Base-by-base conservation (phyloP, 495 filamentous ascomycete genomes). In the Sporormia fimetaria region DNA sequence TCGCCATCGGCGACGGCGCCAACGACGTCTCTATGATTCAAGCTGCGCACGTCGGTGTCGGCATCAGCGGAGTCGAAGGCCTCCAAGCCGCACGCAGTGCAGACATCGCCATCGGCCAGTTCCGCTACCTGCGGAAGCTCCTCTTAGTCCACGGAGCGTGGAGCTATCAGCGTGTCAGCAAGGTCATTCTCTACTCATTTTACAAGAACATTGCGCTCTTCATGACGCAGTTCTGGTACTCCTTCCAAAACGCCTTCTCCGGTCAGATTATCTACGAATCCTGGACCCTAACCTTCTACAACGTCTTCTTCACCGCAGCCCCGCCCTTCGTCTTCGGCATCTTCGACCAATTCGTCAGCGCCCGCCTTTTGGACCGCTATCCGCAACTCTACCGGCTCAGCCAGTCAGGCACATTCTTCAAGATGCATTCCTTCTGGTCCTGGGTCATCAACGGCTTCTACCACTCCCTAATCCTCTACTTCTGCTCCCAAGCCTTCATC, bases 1-100 rank as follows among this genome's bases (percentile, higher is more conserved):
- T 99, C 29, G 92, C 92, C 21, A 90, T 99, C 61, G 92, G 92
- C 46, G 92, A 99, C 54, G 92, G 92, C 44, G 92, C 92, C 26
- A 99, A 99, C 64, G 92, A 96, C 54, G 92, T 96, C 12, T 94
- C 87, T 20, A 99, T 96, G 92, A 99, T 96, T 49, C 92, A 99
- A 66, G 92, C 92, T 12, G 92, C 92, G 7, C 92, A 99, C 60
- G 92, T 99, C 49, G 92, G 92, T 44, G 86, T 99, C 35, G 92
- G 92, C 59, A 99, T 99, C 61, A 92, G 83, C 54, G 92, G 92
- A 62, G 73, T 94, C 22, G 92, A 99, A 71, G 92, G 92, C 70
- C 77, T 99, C n/a, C 90, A 99, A 64, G 90, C 90, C 26, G 92
- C 92, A 28, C 76, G 92, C 58, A 90, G 83, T 44, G 92, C 92